Evolutionary conservation across 2,329 filamentous ascomycete species (phyloP), one percentile per base, ranked within the genome.

Genomic region (Aspergillus alliaceus): DNA sequence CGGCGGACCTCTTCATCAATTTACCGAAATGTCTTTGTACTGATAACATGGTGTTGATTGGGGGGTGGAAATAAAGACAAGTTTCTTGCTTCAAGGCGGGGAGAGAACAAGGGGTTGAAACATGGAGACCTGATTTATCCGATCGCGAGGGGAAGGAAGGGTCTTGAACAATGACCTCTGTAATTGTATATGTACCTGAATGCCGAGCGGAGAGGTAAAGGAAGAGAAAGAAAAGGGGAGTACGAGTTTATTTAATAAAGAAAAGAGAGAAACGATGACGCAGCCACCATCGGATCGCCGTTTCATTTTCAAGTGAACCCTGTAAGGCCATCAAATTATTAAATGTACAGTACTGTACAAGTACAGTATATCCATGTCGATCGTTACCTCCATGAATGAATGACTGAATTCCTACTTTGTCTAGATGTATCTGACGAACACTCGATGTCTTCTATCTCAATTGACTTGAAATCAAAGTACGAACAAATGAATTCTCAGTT

Each of bases 11-110:
- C 68, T 84, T 86, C 75, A 86, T 82, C 69, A 93, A 84, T 74
- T 84, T 87, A 59, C 89, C 90, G 64, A 93, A 88, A 68, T 88
- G 86, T 62, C 90, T 82, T 70, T 92, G 87, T 76, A 95, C 83
- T 56, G 66, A 66, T 64, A 74, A 69, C 75, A 77, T 77, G 18
- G 51, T 71, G 67, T 37, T 32, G 40, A 12, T 32, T 9, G 9
- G n/a, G n/a, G n/a, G n/a, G n/a, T n/a, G n/a, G n/a, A n/a, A n/a
- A n/a, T n/a, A n/a, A n/a, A n/a, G n/a, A n/a, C 9, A 12, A 9
- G 25, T 48, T 48, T 9, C 9, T 46, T 46, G 24, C n/a, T n/a
- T n/a, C n/a, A 27, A 27, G 25, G 12, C 6, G 29, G 22, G 29
- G 39, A 53, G 7, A 15, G 48, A 52, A 53, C 31, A 40, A 22